These are phyloP conservation scores for Erysimum pusillum DNA, from an alignment of 441 rosid genomes.

Conservation along the genomic window DNA sequence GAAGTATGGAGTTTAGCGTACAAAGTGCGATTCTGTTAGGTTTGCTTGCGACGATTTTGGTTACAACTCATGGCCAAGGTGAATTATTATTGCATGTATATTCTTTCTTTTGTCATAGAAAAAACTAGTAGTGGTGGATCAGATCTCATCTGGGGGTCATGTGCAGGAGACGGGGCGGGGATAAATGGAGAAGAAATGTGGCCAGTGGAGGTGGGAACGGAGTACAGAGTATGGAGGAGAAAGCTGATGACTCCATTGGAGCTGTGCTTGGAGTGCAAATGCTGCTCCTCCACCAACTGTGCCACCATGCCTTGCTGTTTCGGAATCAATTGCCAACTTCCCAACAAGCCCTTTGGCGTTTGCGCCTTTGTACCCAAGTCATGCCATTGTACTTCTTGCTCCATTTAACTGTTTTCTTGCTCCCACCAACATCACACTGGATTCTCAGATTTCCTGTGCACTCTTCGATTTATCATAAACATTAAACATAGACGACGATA, in stretches of 20 bases:
- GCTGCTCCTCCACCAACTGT: conserved; percentile 60
- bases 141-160: conserved; percentile 11
- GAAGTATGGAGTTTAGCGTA: conserved; percentile 20
- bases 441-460: conserved; percentile 1
- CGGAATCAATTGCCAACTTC: conserved; percentile 76
- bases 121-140: not conserved
- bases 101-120: not conserved
- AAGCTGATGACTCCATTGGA: conserved; percentile 59
- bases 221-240: conserved; percentile 31
- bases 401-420: conserved; percentile 36
- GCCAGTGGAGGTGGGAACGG: conserved; percentile 24
- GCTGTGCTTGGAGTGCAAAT: conserved; percentile 76
- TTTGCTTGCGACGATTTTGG: conserved; percentile 27
- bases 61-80: conserved; percentile 26
- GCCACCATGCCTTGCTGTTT: conserved; percentile 77
- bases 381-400: conserved; percentile 70
- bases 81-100: not conserved
- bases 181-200: conserved; percentile 17
- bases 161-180: conserved; percentile 24
- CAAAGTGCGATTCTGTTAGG: conserved; percentile 10
- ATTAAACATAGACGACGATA: conserved; percentile 2
- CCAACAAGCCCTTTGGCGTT: conserved; percentile 78
- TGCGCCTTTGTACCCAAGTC: conserved; percentile 82
- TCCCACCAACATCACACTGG: not conserved
- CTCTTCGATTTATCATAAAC: conserved; percentile 5